A percentile compares a stretch with the other conserved stretches of the same genome.
Evolutionary conservation across 495 filamentous ascomycete species (phyloP).

Genomic region (Aspergillus asperescens): DNA sequence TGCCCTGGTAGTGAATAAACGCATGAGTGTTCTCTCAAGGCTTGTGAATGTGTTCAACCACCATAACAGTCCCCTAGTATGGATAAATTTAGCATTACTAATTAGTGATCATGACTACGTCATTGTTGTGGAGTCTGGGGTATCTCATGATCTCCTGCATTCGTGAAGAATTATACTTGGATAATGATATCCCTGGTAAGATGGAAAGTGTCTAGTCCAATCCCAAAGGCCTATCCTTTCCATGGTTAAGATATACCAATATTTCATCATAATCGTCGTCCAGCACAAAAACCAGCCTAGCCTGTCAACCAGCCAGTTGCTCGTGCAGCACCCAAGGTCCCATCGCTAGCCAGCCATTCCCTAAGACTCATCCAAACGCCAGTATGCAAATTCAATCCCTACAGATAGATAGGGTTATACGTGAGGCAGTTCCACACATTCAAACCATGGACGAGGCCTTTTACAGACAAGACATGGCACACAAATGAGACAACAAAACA

Average conservation of each 20-base stretch:
- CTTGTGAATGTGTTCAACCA: too few species aligned
- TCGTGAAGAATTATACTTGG: too few species aligned
- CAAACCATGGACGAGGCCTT: neutral
- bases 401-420: slow-evolving; percentile 4
- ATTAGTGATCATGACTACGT: too few species aligned
- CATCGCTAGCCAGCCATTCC: too few species aligned
- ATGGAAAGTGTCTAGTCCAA: neutral
- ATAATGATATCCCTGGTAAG: neutral
- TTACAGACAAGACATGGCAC: slow-evolving; percentile 1
- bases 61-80: too few species aligned
- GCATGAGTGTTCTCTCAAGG: too few species aligned
- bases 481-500: slow-evolving; percentile 3
- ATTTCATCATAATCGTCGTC: slow-evolving; percentile 7
- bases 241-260: slow-evolving; percentile 6
- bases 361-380: slow-evolving; percentile 21
- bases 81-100: too few species aligned
- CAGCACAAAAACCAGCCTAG: slow-evolving; percentile 20
- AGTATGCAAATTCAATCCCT: slow-evolving; percentile 16
- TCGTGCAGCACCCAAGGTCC: slow-evolving; percentile 7
- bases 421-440: slow-evolving; percentile 1
- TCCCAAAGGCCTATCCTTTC: slow-evolving; percentile 6
- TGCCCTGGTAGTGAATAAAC: too few species aligned
- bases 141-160: too few species aligned
- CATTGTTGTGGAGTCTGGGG: too few species aligned
- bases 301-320: slow-evolving; percentile 17